Base-by-base conservation (phyloP, 495 filamentous ascomycete genomes). In the Penicillium chermesinum region DNA sequence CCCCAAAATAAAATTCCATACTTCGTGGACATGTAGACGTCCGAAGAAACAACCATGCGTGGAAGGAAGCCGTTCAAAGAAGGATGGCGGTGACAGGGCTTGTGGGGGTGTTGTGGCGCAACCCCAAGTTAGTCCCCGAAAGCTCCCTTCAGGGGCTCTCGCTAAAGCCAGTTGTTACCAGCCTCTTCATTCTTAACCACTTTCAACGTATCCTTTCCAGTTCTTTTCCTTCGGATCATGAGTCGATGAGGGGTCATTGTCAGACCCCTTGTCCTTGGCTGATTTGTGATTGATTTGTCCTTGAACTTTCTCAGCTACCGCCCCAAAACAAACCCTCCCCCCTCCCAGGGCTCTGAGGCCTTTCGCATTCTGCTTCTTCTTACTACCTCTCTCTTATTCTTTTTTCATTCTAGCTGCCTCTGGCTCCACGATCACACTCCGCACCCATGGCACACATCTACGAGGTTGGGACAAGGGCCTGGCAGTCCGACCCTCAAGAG, bases 391-490 rank as follows among this genome's bases (percentile, higher is more conserved):
- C 34, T 48, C 19, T 15, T 40, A 22, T 44, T 44, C 14, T 14
- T 44, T 38, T 16, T 7, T 41, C 22, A 20, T 41, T 21, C 17
- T 36, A 16, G 35, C 9, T 37, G 4, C 5, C 12, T 4, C 15
- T 37, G 12, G 35, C 35, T 37, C 13, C 4, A 37, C 35, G 6
- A 7, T n/a, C 15, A 14, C 6, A 37, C 3, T 17, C 14, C 35
- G 35, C 44, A 55, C 58, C 53, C 40, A 96, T 97, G 94, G 89
- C 90, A 75, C 88, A 96, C 73, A 89, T 77, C 61, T 99, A 95
- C 70, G 93, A 97, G 82, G 84, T 96, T 58, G 94, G 91, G 54
- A 97, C 93, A 55, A 81, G 87, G 79, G 94, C 89, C 66, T 99
- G 93, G 93, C 91, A 97, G 79, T 89, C 94, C 52, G 93, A 99